These are phyloP conservation scores for Ophiostoma montium DNA, from an alignment of 2,329 filamentous ascomycete genomes.

Conservation along the genomic window DNA sequence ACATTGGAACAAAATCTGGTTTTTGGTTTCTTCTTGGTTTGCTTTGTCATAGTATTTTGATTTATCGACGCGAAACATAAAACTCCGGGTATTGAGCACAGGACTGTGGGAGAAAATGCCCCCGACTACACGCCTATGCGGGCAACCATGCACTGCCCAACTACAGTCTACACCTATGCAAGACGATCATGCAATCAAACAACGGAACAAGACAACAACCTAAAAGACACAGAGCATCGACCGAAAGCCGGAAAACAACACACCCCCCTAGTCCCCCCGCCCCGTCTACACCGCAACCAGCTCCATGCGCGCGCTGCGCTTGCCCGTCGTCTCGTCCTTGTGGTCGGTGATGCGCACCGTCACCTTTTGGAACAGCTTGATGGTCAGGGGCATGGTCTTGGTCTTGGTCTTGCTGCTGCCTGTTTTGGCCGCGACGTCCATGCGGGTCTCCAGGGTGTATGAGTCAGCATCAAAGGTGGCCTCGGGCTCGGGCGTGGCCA, in stretches of 20 bases:
- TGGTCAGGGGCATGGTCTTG: conserved; percentile 39
- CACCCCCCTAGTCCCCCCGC: too few species aligned
- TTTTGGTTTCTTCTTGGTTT: too few species aligned
- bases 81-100: conserved; percentile 7
- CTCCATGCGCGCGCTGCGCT: conserved; percentile 76
- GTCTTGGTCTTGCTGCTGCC: conserved; percentile 16
- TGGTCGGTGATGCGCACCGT: conserved; percentile 80
- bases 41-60: too few species aligned
- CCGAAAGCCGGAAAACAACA: too few species aligned
- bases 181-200: background rate
- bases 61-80: conserved; percentile 1
- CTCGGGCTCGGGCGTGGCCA: conserved; percentile 59
- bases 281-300: conserved; percentile 28
- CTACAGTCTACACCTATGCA: background rate
- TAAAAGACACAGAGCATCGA: too few species aligned
- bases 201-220: too few species aligned
- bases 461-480: conserved; percentile 75
- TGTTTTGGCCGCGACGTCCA: background rate
- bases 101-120: background rate
- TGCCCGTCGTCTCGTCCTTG: conserved; percentile 89
- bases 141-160: background rate
- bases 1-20: background rate
- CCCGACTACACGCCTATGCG: background rate
- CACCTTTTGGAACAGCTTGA: conserved; percentile 89
- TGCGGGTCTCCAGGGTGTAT: conserved; percentile 52